These are phyloP conservation scores for Phytophthora hibernalis DNA, from an alignment of 352 stramenopile genomes.

Conservation along the genomic window DNA sequence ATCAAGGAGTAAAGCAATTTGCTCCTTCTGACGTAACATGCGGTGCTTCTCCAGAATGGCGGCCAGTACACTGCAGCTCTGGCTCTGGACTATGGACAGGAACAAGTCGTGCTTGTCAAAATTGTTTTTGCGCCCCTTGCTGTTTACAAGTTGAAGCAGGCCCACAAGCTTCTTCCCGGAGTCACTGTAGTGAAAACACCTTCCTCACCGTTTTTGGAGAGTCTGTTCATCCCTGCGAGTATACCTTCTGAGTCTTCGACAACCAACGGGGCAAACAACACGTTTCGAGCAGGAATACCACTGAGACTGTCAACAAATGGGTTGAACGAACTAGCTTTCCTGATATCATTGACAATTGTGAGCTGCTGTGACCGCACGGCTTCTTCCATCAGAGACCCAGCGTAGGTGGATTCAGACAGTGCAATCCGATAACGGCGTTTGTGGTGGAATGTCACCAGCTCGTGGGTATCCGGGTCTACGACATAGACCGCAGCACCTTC, in stretches of 20 bases:
- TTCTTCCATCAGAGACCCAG: conserved; percentile 59
- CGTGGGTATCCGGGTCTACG: conserved; percentile 43
- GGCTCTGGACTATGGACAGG: conserved; percentile 76
- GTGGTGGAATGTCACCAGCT: conserved; percentile 78
- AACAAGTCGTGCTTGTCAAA: conserved; percentile 81
- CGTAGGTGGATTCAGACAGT: conserved; percentile 58
- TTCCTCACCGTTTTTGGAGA: conserved; percentile 11
- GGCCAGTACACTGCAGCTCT: conserved; percentile 69
- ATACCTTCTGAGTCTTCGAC: conserved; percentile 46
- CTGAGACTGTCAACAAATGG: conserved; percentile 75
- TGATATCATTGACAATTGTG: conserved; percentile 73
- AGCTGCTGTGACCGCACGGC: conserved; percentile 53
- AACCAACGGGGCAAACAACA: conserved; percentile 70
- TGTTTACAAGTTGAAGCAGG: conserved; percentile 77
- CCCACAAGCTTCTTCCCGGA: conserved; percentile 61
- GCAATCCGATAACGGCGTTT: conserved; percentile 69
- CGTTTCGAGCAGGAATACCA: conserved; percentile 57
- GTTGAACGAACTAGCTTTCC: conserved; percentile 49
- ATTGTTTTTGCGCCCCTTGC: conserved; percentile 57
- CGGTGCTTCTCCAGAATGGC: conserved; percentile 77
- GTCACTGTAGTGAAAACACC: not conserved
- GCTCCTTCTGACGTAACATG: conserved; percentile 69
- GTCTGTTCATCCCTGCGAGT: conserved; percentile 24
- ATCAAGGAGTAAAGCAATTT: conserved; percentile 68
- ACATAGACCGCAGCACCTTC: conserved; percentile 76